Percentiles rank a stretch among this genome's conserved stretches.
These are phyloP conservation scores for Pulicaria dysenterica DNA, from an alignment of 129 eudicot genomes.

Conservation along the genomic window DNA sequence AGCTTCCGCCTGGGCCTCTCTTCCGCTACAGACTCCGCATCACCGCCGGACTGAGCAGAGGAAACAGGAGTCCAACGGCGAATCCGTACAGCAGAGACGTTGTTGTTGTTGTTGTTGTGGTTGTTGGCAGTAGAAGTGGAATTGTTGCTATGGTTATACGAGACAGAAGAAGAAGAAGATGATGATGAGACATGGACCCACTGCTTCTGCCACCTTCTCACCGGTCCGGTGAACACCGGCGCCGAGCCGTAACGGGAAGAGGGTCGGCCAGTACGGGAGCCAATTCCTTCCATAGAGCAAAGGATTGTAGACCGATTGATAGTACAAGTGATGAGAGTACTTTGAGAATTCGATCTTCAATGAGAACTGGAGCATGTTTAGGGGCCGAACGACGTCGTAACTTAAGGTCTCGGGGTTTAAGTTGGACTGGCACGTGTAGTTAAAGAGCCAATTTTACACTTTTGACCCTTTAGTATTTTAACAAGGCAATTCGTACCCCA, in stretches of 20 bases:
- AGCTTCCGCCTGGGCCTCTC: constrained; percentile 52
- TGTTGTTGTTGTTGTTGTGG: neutral
- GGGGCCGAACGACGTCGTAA: constrained; percentile 26
- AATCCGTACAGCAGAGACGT: constrained; percentile 44
- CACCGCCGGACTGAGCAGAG: constrained; percentile 25
- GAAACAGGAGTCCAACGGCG: constrained; percentile 61
- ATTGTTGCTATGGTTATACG: constrained; percentile 20
- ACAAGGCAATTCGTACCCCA: too few species aligned
- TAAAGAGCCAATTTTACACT: too few species aligned
- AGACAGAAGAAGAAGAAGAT: constrained; percentile 26
- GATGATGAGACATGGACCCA: constrained; percentile 57
- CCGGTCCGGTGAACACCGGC: constrained; percentile 68
- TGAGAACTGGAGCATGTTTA: constrained; percentile 23
- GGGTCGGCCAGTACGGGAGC: constrained; percentile 64
- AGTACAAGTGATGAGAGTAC: constrained; percentile 29
- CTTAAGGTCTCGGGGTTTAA: neutral
- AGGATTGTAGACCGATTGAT: neutral
- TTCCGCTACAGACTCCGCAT: constrained; percentile 25
- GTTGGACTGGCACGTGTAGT: constrained; percentile 31
- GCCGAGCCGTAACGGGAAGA: constrained; percentile 68
- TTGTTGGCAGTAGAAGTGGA: constrained; percentile 20
- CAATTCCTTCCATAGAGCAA: constrained; percentile 55
- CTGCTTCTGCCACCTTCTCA: constrained; percentile 76
- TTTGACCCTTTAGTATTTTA: too few species aligned
- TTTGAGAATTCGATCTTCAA: constrained; percentile 6